Base-by-base conservation (phyloP, 495 filamentous ascomycete species). In the Podospora comata region DNA sequence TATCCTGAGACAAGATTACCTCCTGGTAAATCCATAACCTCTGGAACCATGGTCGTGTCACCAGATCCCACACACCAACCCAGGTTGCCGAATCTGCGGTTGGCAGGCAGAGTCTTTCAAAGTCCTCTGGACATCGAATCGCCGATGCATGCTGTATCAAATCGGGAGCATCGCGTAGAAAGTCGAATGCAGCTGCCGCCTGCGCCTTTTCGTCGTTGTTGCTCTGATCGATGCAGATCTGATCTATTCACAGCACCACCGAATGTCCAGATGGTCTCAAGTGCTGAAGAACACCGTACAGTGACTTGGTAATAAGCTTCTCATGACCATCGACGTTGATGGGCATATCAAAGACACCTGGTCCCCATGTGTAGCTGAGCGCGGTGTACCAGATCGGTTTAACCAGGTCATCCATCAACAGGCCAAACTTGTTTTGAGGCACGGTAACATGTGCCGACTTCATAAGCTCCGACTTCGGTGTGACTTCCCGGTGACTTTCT, bases 201-300 rank as follows among this genome's bases (percentile, higher is more conserved):
- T 23, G 23, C 23, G 23, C 62, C 20, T 69, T 72, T 54, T 79
- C 77, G 2, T 28, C 30, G n/a, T 55, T 11, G 48, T 76, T 65
- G 0, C 56, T 27, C 39, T 79, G 77, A 60, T 79, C 68, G 64
- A 79, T 78, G 66, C 77, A 79, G 18, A 79, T 67, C 9, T 73
- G 73, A 32, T 72, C 70, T 39, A 72, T 70, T 68, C 70, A 72
- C 4, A 70, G 9, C 23, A 20, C 19, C 11, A 63, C n/a, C 5
- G 15, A 19, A 4, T 44, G 28, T 7, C 30, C 32, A 23, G 18
- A 15, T 4, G 7, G 20, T 5, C 59, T 30, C 4, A 63, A 32
- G 61, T 44, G 27, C 4, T 39, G 28, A 48, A 63, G 61, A 27
- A 32, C 34, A n/a, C n/a, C 34, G 30, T 39, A 63, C 9, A 63